phyloP scores from a whole-genome alignment of 768 basidiomycete genomes.

The Saitozyma podzolica region DNA sequence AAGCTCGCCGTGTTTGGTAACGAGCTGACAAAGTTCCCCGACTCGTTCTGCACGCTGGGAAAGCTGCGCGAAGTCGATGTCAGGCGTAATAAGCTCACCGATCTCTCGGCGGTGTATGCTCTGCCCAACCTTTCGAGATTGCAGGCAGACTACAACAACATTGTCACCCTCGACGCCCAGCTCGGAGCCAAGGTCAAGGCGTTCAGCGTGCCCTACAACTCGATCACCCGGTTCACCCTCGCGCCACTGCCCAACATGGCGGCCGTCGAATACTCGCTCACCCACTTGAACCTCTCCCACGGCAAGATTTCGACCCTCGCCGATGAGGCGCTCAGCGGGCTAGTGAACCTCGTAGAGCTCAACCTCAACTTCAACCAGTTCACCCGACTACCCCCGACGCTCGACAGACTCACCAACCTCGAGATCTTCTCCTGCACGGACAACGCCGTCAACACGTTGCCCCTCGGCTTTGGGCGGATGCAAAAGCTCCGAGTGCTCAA shows the following conservation, averaged over 20 bases:
- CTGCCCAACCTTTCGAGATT: slow-evolving; percentile 70
- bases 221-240: slow-evolving; percentile 60
- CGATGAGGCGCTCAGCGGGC: slow-evolving; percentile 66
- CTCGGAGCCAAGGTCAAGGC: slow-evolving; percentile 66
- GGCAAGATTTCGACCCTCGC: slow-evolving; percentile 84
- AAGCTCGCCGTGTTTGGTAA: slow-evolving; percentile 83
- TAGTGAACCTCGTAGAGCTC: slow-evolving; percentile 69
- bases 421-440: slow-evolving; percentile 81
- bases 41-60: slow-evolving; percentile 61
- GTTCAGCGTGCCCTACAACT: slow-evolving; percentile 81
- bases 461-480: slow-evolving; percentile 71
- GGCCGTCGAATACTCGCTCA: slow-evolving; percentile 64
- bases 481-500: slow-evolving; percentile 74
- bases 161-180: slow-evolving; percentile 76
- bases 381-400: slow-evolving; percentile 74
- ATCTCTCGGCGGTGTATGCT: slow-evolving; percentile 67
- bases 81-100: slow-evolving; percentile 76
- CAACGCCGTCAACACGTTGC: slow-evolving; percentile 77
- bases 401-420: slow-evolving; percentile 72
- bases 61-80: slow-evolving; percentile 76
- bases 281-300: slow-evolving; percentile 78
- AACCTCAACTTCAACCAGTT: slow-evolving; percentile 85
- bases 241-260: slow-evolving; percentile 57
- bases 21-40: slow-evolving; percentile 69
- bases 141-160: slow-evolving; percentile 76